A percentile compares a stretch with the other conserved stretches of the same genome.
Evolutionary conservation across 257 asterid genomes (phyloP).

Genomic region (Galeopsis tetrahit): DNA sequence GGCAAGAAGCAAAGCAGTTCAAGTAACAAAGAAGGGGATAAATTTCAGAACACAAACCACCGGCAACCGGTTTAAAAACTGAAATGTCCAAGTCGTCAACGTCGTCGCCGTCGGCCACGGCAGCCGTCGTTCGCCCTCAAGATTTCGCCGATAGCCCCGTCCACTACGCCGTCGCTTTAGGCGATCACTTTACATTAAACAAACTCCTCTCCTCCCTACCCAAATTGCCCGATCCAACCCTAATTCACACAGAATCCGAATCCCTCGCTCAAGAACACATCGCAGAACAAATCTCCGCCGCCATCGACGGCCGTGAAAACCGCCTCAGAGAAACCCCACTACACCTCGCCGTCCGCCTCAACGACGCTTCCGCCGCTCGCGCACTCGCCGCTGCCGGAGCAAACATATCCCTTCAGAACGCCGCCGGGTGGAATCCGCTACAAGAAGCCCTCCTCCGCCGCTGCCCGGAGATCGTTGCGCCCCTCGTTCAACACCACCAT

Average conservation of each 20-base stretch:
- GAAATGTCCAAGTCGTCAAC: conserved; percentile 57
- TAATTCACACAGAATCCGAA: conserved; percentile 58
- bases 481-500: conserved; percentile 82
- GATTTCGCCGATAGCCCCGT: conserved; percentile 79
- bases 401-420: conserved; percentile 82
- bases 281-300: conserved; percentile 71
- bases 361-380: conserved; percentile 66
- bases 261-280: conserved; percentile 66
- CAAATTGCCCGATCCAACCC: conserved; percentile 53
- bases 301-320: conserved; percentile 84
- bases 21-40: not conserved
- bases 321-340: conserved; percentile 74
- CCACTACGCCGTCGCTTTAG: conserved; percentile 79
- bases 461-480: conserved; percentile 62
- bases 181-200: conserved; percentile 64
- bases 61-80: not conserved
- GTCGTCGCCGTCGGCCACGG: conserved; percentile 44
- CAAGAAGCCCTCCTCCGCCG: conserved; percentile 94
- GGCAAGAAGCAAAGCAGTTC: not conserved
- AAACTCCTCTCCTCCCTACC: conserved; percentile 65
- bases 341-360: conserved; percentile 93
- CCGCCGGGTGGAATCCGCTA: conserved; percentile 89
- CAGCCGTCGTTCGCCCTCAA: conserved; percentile 62
- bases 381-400: conserved; percentile 81
- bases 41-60: not conserved